Percentiles rank a stretch among this genome's conserved stretches.
Conservation (phyloP, 2,329 filamentous ascomycete species). For the Annulohypoxylon truncatum region DNA sequence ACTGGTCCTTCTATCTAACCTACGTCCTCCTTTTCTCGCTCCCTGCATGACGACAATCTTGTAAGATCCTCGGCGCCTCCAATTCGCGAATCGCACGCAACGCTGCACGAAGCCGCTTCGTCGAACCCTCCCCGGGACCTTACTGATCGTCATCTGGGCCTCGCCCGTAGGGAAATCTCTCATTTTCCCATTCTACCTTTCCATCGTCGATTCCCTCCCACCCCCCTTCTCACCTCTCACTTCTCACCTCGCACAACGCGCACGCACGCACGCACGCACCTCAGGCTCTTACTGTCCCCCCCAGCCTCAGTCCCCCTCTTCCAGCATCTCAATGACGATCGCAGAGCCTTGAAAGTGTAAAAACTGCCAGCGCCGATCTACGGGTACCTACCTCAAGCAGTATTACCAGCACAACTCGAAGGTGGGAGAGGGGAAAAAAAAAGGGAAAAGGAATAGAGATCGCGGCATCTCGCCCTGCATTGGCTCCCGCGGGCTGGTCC, state of each 20-base stretch:
- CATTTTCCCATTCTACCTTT: conserved; percentile 3
- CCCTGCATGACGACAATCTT: conserved; percentile 32
- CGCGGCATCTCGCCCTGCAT: conserved; percentile 32
- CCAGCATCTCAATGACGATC: not conserved
- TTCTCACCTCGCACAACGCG: not conserved
- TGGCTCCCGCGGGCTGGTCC: conserved; percentile 40
- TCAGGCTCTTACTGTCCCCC: not conserved
- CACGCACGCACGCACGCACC: not conserved
- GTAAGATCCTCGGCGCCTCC: conserved; percentile 27
- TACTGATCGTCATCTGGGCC: conserved; percentile 24
- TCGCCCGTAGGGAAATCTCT: conserved; percentile 22
- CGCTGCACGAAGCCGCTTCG: conserved; percentile 14
- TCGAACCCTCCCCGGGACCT: conserved; percentile 34
- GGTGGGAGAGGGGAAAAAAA: conserved; percentile 22
- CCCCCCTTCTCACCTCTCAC: not conserved
- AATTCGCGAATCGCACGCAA: conserved; percentile 39
- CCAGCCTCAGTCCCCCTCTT: not conserved
- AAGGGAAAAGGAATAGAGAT: not conserved
- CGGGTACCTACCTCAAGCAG: conserved; percentile 2
- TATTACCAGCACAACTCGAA: not conserved
- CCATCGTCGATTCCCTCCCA: conserved; percentile 5
- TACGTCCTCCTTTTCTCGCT: not conserved
- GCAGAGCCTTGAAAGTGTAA: not conserved
- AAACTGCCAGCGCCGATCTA: conserved; percentile 4
- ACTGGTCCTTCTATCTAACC: not conserved